Evolutionary conservation across 257 asterid species (phyloP).

Genomic region (Solanum pimpinellifolium): DNA sequence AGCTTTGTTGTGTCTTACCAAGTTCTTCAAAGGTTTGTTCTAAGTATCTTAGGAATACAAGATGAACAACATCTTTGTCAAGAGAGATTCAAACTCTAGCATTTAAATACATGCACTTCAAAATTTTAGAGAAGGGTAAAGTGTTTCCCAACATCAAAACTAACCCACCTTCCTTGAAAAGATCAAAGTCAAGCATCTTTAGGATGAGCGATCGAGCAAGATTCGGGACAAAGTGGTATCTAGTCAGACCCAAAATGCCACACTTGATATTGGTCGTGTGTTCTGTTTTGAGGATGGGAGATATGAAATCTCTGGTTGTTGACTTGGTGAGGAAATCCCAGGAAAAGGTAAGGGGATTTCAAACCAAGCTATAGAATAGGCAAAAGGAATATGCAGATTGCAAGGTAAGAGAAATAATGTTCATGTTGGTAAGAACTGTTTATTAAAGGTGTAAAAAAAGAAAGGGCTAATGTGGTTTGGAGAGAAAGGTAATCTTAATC

Average conservation of each 20-base stretch:
- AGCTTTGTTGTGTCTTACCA: no score
- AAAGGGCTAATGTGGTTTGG: neutral
- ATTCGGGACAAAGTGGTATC: neutral
- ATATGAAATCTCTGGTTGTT: neutral
- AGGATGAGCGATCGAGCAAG: neutral
- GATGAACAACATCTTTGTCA: no score
- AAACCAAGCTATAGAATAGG: neutral
- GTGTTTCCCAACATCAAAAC: neutral
- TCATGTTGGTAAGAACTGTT: neutral
- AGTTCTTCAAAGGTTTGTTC: no score
- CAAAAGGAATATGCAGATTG: neutral
- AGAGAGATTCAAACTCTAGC: neutral
- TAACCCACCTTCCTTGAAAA: neutral
- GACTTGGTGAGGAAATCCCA: neutral
- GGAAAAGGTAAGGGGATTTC: neutral
- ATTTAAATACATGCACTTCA: neutral
- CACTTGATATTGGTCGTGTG: neutral
- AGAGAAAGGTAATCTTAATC: neutral
- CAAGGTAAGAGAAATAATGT: neutral
- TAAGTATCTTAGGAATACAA: no score
- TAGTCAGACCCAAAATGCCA: neutral
- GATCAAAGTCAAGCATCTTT: no score
- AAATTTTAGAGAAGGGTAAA: neutral
- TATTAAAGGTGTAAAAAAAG: neutral
- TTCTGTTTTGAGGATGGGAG: neutral